Evolutionary conservation across 2,329 filamentous ascomycete species (phyloP).

Genomic region (Colletotrichum spaethianum): DNA sequence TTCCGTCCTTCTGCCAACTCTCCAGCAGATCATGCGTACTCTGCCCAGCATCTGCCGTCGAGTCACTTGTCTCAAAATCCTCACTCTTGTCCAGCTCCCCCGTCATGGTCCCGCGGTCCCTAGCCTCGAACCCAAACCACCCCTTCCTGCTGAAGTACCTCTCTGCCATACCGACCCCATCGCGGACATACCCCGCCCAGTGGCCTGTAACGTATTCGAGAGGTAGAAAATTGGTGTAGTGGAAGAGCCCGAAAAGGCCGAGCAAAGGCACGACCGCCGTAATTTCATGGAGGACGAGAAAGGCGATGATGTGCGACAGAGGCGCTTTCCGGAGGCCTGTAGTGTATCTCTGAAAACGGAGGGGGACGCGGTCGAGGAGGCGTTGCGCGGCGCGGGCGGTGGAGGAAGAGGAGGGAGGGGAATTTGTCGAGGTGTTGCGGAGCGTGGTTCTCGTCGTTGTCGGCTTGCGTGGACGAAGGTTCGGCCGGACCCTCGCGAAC

Average conservation of each 20-base stretch:
- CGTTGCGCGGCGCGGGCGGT: conserved; percentile 56
- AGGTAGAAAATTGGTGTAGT: conserved; percentile 84
- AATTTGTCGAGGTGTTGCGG: conserved; percentile 12
- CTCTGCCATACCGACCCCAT: conserved; percentile 82
- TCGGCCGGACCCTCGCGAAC: neutral
- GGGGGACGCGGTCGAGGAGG: conserved; percentile 71
- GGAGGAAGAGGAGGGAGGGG: conserved; percentile 34
- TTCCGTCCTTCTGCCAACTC: conserved; percentile 58
- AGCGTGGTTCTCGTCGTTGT: neutral
- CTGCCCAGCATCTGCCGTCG: conserved; percentile 51
- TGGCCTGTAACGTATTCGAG: conserved; percentile 64
- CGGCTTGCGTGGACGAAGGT: neutral
- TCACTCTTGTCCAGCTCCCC: conserved; percentile 42
- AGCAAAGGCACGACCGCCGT: conserved; percentile 88
- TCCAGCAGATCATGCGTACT: conserved; percentile 50
- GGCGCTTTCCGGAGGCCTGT: conserved; percentile 81
- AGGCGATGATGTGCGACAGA: conserved; percentile 85
- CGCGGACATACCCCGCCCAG: conserved; percentile 66
- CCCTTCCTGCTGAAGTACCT: conserved; percentile 83
- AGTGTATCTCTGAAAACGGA: conserved; percentile 78
- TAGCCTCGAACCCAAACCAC: conserved; percentile 78
- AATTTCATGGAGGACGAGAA: conserved; percentile 91
- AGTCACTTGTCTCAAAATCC: conserved; percentile 42
- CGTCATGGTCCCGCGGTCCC: conserved; percentile 48
- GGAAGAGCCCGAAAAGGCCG: conserved; percentile 81